phyloP scores from a whole-genome alignment of 176 grass and related monocot species.

The Zizania latifolia region DNA sequence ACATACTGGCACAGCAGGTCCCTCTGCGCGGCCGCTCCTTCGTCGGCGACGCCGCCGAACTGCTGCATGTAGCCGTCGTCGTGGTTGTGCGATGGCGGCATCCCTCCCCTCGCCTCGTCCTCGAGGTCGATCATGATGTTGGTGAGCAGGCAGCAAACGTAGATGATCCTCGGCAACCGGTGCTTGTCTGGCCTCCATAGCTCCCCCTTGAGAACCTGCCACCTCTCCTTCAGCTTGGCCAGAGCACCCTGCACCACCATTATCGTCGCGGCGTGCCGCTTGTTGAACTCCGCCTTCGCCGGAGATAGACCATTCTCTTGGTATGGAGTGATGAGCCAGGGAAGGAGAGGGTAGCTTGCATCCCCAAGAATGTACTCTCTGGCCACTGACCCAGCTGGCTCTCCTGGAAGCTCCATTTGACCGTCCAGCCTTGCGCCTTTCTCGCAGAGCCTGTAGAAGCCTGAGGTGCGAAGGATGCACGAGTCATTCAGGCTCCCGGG shows the following conservation, averaged over 20 bases:
- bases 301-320: conserved; percentile 32
- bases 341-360: conserved; percentile 65
- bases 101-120: conserved; percentile 18
- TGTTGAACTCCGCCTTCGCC: conserved; percentile 56
- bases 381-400: conserved; percentile 28
- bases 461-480: conserved; percentile 61
- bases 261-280: conserved; percentile 19
- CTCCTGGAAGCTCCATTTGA: conserved; percentile 43
- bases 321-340: conserved; percentile 89
- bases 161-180: conserved; percentile 59
- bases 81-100: conserved; percentile 27
- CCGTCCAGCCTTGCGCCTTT: conserved; percentile 58
- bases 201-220: conserved; percentile 53
- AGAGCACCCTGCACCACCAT: conserved; percentile 47
- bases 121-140: conserved; percentile 62
- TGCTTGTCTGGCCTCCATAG: conserved; percentile 71
- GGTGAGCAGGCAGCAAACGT: conserved; percentile 62
- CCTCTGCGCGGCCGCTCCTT: conserved; percentile 25
- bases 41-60: conserved; percentile 36
- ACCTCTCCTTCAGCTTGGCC: conserved; percentile 49
- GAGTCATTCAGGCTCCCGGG: conserved; percentile 74
- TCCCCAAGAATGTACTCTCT: conserved; percentile 82
- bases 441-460: conserved; percentile 66
- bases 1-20: conserved; percentile 35
- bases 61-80: conserved; percentile 48